Evolutionary conservation across 2,329 filamentous ascomycete species (phyloP), one percentile per base, ranked within the genome.

Genomic region (Dendrostoma leiphaemia): DNA sequence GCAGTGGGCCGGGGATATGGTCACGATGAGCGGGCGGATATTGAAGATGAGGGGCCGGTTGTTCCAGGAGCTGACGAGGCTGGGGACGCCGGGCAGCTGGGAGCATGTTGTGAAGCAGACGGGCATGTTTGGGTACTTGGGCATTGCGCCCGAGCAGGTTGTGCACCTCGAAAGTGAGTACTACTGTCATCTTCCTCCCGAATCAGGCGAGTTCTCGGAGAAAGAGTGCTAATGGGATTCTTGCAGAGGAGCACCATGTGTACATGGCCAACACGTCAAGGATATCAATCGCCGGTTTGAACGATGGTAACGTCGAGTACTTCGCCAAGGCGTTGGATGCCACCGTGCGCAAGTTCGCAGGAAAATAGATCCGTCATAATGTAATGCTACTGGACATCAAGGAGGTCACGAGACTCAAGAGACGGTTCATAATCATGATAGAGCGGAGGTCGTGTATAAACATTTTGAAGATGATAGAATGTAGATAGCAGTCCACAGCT

Each of bases 91-190:
- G 0, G 71, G 71, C 0, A 58, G 66, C 23, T 74, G 72, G 72
- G 60, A 62, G 1, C 69, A 72, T 38, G 61, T 74, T 7, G 59
- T 69, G 0, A 64, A 64, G 19, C 71, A 74, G 51, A 69, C 60
- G 10, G 71, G 71, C 26, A 74, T 74, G 71, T 74, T 74, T 60
- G 67, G 66, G 0, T 73, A 69, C 54, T 79, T 78, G 0, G 81
- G 80, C 0, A 65, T 84, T 56, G 74, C 58, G 4, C 73, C 77
- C 55, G 56, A 65, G 3, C 79, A 82, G 59, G 78, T 83, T 8
- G 57, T 58, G 3, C 55, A 59, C 1, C 56, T 71, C 0, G 65
- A 69, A 62, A 63, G 67, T 67, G 61, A 51, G 65, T 47, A n/a
- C n/a, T n/a, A n/a, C n/a, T 3, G 2, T 15, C 8, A 19, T 32